Base-by-base conservation (phyloP, 345 rosid genomes). In the Salix koriyanagi region DNA sequence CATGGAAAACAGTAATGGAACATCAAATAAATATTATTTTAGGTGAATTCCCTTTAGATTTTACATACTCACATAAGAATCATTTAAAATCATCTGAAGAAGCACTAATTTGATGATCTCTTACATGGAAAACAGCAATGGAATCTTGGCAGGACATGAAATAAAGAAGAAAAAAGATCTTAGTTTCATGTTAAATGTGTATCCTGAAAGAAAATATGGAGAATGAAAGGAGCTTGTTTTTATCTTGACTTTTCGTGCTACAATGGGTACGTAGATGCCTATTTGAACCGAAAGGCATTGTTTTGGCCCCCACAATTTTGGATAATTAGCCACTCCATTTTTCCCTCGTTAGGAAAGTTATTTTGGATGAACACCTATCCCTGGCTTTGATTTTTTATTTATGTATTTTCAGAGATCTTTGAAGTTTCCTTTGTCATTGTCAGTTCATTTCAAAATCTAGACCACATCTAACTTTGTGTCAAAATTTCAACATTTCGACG, bases 231-330 rank as follows among this genome's bases (percentile, higher is more conserved):
- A 52, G 4, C 36, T 23, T 7, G 2, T 68, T 68, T 42, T 50
- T 44, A 32, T 41, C 50, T 62, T 70, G 75, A 42, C 37, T 62
- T 39, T 19, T 23, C 8, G 71, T 11, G 46, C 46, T 42, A 0
- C 14, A 11, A 10, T 11, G 46, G 46, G 14, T 12, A 42, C 44
- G 46, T 11, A 42, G 13, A 42, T 42, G 46, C 46, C 25, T 39
- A 58, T 79, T 77, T 83, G 69, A 76, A 65, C 16, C n/a, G 71
- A 81, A 73, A 64, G n/a, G 28, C 23, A 4, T 4, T 42, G 26
- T 54, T 32, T 26, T 32, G 19, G 73, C 67, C 72, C 78, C 62
- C 23, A 19, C 23, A 54, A 1, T 54, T 3, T 7, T 54, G 23
- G 23, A 21, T 21, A 54, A 54, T 54, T 21, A 54, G 60, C n/a